Conservation (phyloP, 306 rosid genomes). For the Pyrus communis region DNA sequence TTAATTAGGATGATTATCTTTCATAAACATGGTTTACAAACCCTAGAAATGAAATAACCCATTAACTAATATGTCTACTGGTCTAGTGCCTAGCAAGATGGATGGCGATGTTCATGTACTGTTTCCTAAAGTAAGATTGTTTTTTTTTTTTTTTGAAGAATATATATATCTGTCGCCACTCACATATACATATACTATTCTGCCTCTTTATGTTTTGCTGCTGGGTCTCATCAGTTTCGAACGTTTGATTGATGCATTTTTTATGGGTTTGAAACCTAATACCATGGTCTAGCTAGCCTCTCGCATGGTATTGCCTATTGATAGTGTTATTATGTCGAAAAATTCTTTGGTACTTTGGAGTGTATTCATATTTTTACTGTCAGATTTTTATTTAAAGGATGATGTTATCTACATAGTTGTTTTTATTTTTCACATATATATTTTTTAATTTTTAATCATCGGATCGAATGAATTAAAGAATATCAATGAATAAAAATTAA, state of each 20-base stretch:
- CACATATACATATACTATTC: background rate
- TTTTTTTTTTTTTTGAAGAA: too few relatives aligned
- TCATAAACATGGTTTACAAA: background rate
- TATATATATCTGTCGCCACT: background rate
- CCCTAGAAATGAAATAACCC: background rate
- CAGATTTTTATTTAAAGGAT: too few relatives aligned
- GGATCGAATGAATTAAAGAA: too few relatives aligned
- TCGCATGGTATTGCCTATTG: background rate
- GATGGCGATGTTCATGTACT: background rate
- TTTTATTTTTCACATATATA: too few relatives aligned
- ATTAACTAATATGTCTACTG: background rate
- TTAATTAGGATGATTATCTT: background rate
- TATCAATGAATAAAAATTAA: too few relatives aligned
- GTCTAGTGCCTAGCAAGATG: background rate
- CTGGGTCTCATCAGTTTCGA: background rate
- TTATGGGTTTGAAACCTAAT: background rate
- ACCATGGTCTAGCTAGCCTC: background rate
- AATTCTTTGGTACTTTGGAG: too few relatives aligned
- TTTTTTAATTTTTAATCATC: rapidly evolving
- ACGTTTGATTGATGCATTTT: background rate
- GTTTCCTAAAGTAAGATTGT: background rate
- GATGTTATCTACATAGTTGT: rapidly evolving
- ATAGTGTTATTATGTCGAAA: background rate
- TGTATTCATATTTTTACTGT: too few relatives aligned
- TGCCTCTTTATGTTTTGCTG: background rate